Evolutionary conservation across 2,329 filamentous ascomycete species (phyloP).

Genomic region (Cladosporium sp.): DNA sequence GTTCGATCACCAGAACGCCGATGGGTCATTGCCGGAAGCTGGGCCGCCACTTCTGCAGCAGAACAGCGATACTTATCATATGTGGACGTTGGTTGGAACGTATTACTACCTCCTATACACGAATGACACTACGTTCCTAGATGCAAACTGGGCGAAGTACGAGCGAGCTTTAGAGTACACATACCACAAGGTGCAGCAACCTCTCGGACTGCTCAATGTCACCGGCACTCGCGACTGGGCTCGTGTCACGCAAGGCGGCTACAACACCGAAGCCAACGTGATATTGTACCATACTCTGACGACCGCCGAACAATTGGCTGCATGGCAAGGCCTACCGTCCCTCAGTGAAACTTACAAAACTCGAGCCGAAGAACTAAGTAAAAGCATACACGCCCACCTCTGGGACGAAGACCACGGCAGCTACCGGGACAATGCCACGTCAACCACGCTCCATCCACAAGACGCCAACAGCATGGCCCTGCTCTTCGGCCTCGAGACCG

Average conservation of each 20-base stretch:
- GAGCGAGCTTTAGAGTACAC: constrained; percentile 48
- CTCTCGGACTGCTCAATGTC: constrained; percentile 47
- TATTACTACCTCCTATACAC: constrained; percentile 45
- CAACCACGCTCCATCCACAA: constrained; percentile 49
- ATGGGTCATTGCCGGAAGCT: constrained; percentile 42
- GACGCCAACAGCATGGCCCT: constrained; percentile 48
- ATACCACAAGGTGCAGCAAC: constrained; percentile 43
- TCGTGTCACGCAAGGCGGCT: constrained; percentile 52
- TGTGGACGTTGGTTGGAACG: constrained; percentile 50
- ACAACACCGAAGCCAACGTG: constrained; percentile 50
- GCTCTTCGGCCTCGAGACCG: constrained; percentile 40
- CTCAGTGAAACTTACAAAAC: constrained; percentile 48
- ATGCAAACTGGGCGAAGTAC: constrained; percentile 45
- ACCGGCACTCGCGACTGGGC: constrained; percentile 50
- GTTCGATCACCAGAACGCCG: constrained; percentile 45
- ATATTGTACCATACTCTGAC: constrained; percentile 54
- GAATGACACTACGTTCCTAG: constrained; percentile 43
- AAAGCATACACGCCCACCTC: constrained; percentile 16
- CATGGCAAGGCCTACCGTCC: constrained; percentile 44
- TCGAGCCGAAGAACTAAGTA: constrained; percentile 48
- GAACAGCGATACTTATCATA: constrained; percentile 54
- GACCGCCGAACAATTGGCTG: constrained; percentile 51
- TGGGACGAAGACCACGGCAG: constrained; percentile 34
- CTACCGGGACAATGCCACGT: constrained; percentile 36
- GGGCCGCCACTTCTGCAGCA: constrained; percentile 39